These are phyloP conservation scores for Fusarium sacchari DNA, from an alignment of 2,329 filamentous ascomycete genomes.

Conservation along the genomic window DNA sequence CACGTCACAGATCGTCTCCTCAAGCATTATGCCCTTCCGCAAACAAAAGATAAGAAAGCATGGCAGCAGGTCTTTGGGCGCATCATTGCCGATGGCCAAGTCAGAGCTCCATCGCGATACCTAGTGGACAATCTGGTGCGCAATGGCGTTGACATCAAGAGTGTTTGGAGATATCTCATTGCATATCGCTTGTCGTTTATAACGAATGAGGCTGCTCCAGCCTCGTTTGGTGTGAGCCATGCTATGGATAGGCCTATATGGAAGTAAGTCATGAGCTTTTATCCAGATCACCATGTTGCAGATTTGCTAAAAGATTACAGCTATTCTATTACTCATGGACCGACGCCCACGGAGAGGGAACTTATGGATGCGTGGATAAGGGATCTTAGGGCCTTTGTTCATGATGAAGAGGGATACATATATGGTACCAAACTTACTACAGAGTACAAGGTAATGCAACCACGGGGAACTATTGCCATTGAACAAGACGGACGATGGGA, in stretches of 20 bases:
- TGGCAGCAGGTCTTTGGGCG: constrained; percentile 8
- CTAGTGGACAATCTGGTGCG: constrained; percentile 4
- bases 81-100: constrained; percentile 6
- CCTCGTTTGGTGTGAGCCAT: constrained; percentile 13
- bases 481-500: not conserved
- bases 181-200: constrained; percentile 7
- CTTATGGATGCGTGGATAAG: constrained; percentile 1
- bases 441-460: constrained; percentile 7
- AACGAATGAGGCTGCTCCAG: not conserved
- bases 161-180: constrained; percentile 13
- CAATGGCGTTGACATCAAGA: not conserved
- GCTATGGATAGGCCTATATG: constrained; percentile 17
- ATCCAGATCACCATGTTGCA: fast-evolving
- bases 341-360: not conserved
- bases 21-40: not conserved
- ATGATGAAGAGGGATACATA: not conserved
- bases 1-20: constrained; percentile 7
- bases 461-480: not conserved
- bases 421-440: not conserved
- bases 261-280: not conserved
- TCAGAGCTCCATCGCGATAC: constrained; percentile 10
- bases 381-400: not conserved
- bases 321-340: constrained; percentile 1
- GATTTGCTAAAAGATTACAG: not conserved
- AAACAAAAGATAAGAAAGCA: not conserved